Base-by-base conservation (phyloP, 768 basidiomycete species). In the Fomitopsis pulvina region DNA sequence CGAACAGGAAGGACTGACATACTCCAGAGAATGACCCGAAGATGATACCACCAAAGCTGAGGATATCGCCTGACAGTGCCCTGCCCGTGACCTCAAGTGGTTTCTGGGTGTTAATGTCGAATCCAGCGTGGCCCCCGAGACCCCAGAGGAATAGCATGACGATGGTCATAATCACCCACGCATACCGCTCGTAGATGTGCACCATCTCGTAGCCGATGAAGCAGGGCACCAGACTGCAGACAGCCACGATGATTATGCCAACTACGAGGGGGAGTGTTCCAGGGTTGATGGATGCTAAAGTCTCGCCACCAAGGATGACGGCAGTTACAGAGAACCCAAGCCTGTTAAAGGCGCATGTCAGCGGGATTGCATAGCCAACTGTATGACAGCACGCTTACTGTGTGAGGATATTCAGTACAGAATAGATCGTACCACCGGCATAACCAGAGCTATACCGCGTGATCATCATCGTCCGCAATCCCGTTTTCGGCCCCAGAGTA, bases 281-380 rank as follows among this genome's bases (percentile, higher is more conserved):
- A 8, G 72, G 59, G 47, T 73, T 72, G 51, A 78, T 66, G 10
- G 72, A 73, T 4, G 72, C 70, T 45, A 76, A 69, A 0, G 73
- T 74, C 51, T 80, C 75, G 1, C 77, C 79, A 14, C 78, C 78
- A 2, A 78, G 67, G 45, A 80, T 77, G n/a, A 78, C 75, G 14
- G 71, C 67, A 0, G 67, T 71, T 18, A 69, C 67, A 14, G 72
- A 67, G 60, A 77, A 79, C 2, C 77, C 76, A n/a, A 78, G 59
- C 46, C 71, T 75, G 41, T 14, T 41, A 30, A 40, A 48, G 24
- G 47, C 47, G 12, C 1, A n/a, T n/a, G n/a, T n/a, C n/a, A 37
- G 45, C 24, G 32, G 16, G 8, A 18, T 40, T n/a, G 11, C 34
- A 9, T 16, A 32, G 2, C 20, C 12, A 21, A 18, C 11, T 38